Base-by-base conservation (phyloP, 345 rosid genomes). In the Eucalyptus pauciflora region DNA sequence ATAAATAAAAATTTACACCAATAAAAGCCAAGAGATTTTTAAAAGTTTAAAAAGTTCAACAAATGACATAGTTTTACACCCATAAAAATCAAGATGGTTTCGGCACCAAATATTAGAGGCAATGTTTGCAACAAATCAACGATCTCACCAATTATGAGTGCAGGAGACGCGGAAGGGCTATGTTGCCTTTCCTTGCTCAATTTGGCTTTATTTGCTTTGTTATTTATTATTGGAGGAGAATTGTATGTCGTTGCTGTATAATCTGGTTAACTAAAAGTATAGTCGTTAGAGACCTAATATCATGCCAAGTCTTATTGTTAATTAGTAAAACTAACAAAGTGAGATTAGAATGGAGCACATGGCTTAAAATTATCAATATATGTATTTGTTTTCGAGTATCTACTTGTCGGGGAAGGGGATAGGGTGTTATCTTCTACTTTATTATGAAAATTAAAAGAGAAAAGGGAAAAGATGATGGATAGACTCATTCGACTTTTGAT, bases 121-220 rank as follows among this genome's bases (percentile, higher is more conserved):
- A 95, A 89, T 67, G 97, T 93, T 91, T 97, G 99, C 43, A 95
- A 27, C 46, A 98, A 91, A n/a, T 98, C 98, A 49, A 97, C 92
- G 33, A 96, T 89, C 3, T 87, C 89, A 16, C 97, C 97, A 14
- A 95, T 90, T 50, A 95, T 89, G 85, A 98, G 91, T 33, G 99
- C 96, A 83, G 96, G 93, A 67, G 98, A 98, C 54, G 96, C 96
- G 4, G 97, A 95, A 52, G 96, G 95, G 81, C 95, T 94, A 31
- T 93, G 90, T 67, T 93, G 88, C 91, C 87, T 98, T 89, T 79
- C 89, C 56, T 91, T 95, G 5, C n/a, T 89, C 51, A 41, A 37
- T 69, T 89, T 85, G 5, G 51, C 87, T 43, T 89, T 92, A 27
- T 50, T 90, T 85, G 13, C 60, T 52, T 85, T n/a, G 86, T 87